Percentiles rank a stretch among this genome's conserved stretches.
These are phyloP conservation scores for Agaricus blazei DNA, from an alignment of 768 basidiomycete species.

Conservation along the genomic window DNA sequence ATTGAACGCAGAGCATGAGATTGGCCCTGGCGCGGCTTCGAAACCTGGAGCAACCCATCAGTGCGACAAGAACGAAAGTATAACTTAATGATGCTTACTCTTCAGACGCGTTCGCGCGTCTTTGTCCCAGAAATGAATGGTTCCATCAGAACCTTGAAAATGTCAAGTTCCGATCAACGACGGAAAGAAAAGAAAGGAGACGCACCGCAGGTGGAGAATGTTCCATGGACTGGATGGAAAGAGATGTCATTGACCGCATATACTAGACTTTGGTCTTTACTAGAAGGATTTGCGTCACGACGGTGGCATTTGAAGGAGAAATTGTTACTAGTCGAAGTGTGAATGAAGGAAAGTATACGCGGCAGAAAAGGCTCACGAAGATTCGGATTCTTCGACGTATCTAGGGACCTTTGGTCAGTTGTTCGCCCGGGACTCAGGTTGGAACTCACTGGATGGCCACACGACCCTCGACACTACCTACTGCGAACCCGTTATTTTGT, in stretches of 20 bases:
- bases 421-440: background rate
- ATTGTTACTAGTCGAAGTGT: constrained; percentile 46
- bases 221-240: constrained; percentile 82
- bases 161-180: background rate
- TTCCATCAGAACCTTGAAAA: constrained; percentile 67
- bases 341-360: background rate
- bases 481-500: constrained; percentile 64
- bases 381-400: constrained; percentile 84
- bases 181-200: constrained; percentile 18
- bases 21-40: constrained; percentile 69
- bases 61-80: background rate
- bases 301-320: constrained; percentile 89
- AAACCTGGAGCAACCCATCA: constrained; percentile 43
- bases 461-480: constrained; percentile 85
- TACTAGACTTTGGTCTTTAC: constrained; percentile 65
- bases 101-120: constrained; percentile 89
- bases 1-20: constrained; percentile 80
- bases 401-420: constrained; percentile 28
- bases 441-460: constrained; percentile 89
- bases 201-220: constrained; percentile 74
- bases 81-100: constrained; percentile 41
- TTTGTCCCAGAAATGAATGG: constrained; percentile 94
- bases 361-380: constrained; percentile 37
- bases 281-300: constrained; percentile 47
- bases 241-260: constrained; percentile 84